These are phyloP conservation scores for Phytophthora hibernalis DNA, from an alignment of 352 stramenopile species.

Conservation along the genomic window DNA sequence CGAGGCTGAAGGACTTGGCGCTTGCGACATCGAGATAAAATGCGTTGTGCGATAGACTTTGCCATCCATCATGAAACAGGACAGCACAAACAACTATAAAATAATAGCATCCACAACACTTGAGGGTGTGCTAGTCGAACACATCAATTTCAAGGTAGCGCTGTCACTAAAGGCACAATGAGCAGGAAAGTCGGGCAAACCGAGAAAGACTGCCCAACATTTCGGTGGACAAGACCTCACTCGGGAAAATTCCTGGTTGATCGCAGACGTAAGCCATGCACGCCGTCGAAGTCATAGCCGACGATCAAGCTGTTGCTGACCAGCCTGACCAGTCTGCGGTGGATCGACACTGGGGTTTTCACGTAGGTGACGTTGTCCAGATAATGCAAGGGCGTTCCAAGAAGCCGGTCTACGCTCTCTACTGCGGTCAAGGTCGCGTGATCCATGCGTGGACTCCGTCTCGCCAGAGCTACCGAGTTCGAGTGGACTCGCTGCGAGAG, in stretches of 20 bases:
- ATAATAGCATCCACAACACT: conserved; percentile 1
- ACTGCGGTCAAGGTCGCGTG: conserved; percentile 44
- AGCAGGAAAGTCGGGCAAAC: neutral
- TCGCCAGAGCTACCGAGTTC: conserved; percentile 45
- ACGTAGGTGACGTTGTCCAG: conserved; percentile 43
- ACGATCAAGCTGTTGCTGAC: neutral
- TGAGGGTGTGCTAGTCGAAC: neutral
- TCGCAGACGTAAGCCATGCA: conserved; percentile 6
- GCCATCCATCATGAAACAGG: neutral
- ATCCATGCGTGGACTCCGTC: conserved; percentile 52
- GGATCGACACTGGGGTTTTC: conserved; percentile 20
- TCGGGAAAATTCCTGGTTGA: conserved; percentile 3
- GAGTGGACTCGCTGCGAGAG: conserved; percentile 46
- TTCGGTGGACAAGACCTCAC: conserved; percentile 6
- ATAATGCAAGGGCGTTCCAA: conserved; percentile 11
- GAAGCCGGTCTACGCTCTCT: conserved; percentile 39
- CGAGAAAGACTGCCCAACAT: conserved; percentile 11
- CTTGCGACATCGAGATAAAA: conserved; percentile 58
- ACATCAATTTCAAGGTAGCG: conserved; percentile 5
- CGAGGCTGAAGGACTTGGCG: conserved; percentile 60
- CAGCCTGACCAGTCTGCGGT: conserved; percentile 2
- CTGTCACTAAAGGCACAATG: neutral
- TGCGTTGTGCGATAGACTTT: conserved; percentile 51
- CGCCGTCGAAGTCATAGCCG: neutral
- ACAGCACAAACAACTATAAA: neutral